Evolutionary conservation across 192 early-diverging fungal genomes (phyloP), one percentile per base, ranked within the genome.

Genomic region (Phlyctochytrium planicorne): DNA sequence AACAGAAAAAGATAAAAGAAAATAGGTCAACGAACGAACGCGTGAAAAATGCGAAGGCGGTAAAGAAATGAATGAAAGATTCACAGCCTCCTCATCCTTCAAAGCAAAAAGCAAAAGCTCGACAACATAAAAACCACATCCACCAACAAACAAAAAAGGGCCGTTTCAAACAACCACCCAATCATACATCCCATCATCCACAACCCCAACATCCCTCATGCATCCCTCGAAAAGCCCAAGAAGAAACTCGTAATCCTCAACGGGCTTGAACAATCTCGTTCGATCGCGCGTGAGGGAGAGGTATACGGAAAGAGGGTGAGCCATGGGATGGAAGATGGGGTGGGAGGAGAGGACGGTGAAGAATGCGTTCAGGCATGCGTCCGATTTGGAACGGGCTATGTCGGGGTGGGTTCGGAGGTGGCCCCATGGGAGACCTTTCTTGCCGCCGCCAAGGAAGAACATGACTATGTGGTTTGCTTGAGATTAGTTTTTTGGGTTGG

Each of bases 371-470:
- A 37, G 56, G 52, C 56, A 72, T 0, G 33, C 31, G 50, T 75
- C 74, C 30, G 56, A 72, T 37, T 75, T 75, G 24, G 60, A 36
- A 20, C 20, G 34, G 1, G 66, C 74, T 31, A 75, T 75, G 3
- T 75, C 74, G 20, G 52, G 53, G 66, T 75, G 74, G 1, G 74
- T 68, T 34, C 63, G 59, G 12, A 75, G 67, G 47, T 31, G 52
- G 37, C 74, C 74, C 74, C 74, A 75, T 29, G 74, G 74, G 24
- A 75, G 57, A 3, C 69, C 69, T 52, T 62, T 29, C 40, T 75
- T 75, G 32, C 74, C 74, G 31, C 74, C 74, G 52, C 33, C 65
- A 20, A 75, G 33, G 47, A 75, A 75, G 52, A 66, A 75, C 69
- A 55, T 29, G 60, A 29, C 60, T 33, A 61, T 34, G 30, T 25